Evolutionary conservation across 176 grass and related monocot species (phyloP).

Genomic region (Otatea glauca): DNA sequence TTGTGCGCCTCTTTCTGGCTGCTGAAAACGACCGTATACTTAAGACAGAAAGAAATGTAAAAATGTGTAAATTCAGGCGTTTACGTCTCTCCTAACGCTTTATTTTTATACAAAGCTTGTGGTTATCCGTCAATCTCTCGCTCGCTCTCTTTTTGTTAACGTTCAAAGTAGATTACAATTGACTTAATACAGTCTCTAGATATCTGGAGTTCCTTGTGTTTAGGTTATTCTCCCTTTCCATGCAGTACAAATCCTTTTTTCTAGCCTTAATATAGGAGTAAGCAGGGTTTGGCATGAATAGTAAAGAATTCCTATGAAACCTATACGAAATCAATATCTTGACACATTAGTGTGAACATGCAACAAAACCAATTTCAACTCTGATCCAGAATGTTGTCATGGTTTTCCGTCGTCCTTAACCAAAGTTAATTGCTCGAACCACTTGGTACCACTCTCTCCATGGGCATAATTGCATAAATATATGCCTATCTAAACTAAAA

Average conservation of each 20-base stretch:
- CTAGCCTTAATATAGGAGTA: not conserved
- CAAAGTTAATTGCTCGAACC: not conserved
- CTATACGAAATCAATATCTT: not conserved
- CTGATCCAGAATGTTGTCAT: not conserved
- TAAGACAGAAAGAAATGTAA: not conserved
- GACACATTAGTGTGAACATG: not conserved
- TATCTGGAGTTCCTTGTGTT: too few relatives aligned
- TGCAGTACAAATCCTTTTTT: not conserved
- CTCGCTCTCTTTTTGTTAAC: not conserved
- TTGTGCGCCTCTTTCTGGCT: not conserved
- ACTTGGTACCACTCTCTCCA: not conserved
- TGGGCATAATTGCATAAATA: not conserved
- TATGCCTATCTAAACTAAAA: not conserved
- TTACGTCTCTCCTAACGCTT: slow-evolving; percentile 27
- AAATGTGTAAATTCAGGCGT: slow-evolving; percentile 32
- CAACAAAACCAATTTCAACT: not conserved
- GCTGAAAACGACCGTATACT: not conserved
- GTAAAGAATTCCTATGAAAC: not conserved
- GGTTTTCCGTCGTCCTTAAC: not conserved
- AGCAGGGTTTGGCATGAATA: not conserved
- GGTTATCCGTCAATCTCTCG: not conserved
- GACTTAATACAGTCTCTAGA: too few relatives aligned
- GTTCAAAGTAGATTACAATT: not conserved
- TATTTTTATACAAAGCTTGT: not conserved
- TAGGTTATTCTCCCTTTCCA: not conserved